phyloP scores from a whole-genome alignment of 352 stramenopile genomes.

The Thraustochytrium striatum region DNA sequence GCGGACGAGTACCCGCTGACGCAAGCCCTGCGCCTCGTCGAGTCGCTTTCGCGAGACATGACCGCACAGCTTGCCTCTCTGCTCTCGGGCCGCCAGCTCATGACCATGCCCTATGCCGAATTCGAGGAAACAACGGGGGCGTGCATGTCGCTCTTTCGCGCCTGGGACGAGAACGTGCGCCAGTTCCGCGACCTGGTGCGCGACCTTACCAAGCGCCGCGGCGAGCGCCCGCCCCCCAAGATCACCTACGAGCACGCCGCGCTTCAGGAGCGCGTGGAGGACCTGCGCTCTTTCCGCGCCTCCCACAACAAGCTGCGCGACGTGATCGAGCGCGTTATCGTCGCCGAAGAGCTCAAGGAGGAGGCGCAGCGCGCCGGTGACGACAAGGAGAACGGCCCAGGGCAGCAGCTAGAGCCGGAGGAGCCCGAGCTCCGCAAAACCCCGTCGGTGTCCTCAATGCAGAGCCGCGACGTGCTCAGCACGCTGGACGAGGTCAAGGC shows the following conservation, averaged over 20 bases:
- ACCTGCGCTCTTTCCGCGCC: slow-evolving; percentile 80
- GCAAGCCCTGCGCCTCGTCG: slow-evolving; percentile 43
- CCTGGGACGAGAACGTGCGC: slow-evolving; percentile 50
- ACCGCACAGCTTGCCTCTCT: slow-evolving; percentile 42
- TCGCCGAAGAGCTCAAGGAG: slow-evolving; percentile 57
- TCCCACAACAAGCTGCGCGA: slow-evolving; percentile 80
- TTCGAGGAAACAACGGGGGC: slow-evolving; percentile 37
- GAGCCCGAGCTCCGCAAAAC: slow-evolving; percentile 55
- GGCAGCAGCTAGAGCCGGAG: not conserved
- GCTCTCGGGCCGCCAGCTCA: slow-evolving; percentile 10
- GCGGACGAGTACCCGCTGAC: slow-evolving; percentile 68
- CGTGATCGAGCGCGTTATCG: slow-evolving; percentile 66
- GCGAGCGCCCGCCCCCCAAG: slow-evolving; percentile 68
- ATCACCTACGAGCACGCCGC: slow-evolving; percentile 74
- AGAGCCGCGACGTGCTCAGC: not conserved
- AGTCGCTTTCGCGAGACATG: slow-evolving; percentile 49
- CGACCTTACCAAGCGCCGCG: slow-evolving; percentile 74
- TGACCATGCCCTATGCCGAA: slow-evolving; percentile 38
- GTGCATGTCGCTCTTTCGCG: slow-evolving; percentile 13
- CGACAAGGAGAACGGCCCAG: not conserved
- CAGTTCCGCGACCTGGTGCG: slow-evolving; percentile 77
- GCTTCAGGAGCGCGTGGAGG: slow-evolving; percentile 75
- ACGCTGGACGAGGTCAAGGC: slow-evolving; percentile 63
- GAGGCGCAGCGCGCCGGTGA: not conserved
- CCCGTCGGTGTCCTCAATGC: not conserved